Percentiles rank a stretch among this genome's conserved stretches.
phyloP scores from a whole-genome alignment of 2,329 filamentous ascomycete genomes.

The Zymoseptoria ardabiliae region DNA sequence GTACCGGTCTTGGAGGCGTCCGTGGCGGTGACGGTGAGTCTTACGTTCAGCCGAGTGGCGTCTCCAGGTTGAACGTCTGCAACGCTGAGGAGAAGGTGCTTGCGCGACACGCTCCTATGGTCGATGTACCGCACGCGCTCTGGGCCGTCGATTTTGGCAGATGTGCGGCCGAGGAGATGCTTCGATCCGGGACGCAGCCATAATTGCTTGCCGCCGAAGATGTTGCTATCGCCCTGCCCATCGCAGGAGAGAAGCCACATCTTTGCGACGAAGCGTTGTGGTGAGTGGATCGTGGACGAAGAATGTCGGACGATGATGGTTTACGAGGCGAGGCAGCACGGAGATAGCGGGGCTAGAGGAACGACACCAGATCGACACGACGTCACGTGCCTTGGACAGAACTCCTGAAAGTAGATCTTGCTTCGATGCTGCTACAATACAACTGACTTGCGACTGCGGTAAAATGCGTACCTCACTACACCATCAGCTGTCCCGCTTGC shows the following conservation, averaged over 20 bases:
- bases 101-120: conserved; percentile 77
- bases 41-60: conserved; percentile 49
- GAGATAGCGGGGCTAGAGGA: background rate
- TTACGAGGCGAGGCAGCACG: background rate
- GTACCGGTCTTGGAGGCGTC: conserved; percentile 87
- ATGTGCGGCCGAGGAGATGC: conserved; percentile 57
- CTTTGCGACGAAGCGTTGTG: background rate
- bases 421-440: no score
- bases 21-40: conserved; percentile 64
- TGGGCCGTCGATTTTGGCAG: conserved; percentile 39
- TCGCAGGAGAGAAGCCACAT: conserved; percentile 53
- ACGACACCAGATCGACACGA: background rate
- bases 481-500: background rate
- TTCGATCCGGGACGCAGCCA: conserved; percentile 25
- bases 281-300: background rate
- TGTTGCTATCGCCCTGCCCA: conserved; percentile 47
- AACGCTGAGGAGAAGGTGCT: conserved; percentile 75
- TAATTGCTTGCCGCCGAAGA: conserved; percentile 41
- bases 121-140: conserved; percentile 57
- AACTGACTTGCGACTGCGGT: no score
- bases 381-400: background rate
- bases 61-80: conserved; percentile 57
- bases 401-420: background rate
- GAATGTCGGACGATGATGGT: background rate
- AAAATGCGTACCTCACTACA: background rate